Base-by-base conservation (phyloP, 768 basidiomycete genomes). In the Boletus rubroflammeus region DNA sequence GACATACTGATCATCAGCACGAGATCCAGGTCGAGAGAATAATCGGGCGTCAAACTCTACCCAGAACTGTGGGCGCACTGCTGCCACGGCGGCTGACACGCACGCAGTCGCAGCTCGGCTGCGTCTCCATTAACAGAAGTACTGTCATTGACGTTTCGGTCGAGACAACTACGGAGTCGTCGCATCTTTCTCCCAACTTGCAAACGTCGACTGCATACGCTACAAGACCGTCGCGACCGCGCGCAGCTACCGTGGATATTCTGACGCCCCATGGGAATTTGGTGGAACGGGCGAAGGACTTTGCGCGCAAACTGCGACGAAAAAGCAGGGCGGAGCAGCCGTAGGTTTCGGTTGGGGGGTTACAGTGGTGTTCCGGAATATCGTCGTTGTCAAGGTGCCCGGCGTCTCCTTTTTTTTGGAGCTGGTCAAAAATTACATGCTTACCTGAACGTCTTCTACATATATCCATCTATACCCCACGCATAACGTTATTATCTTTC, bases 1-100 rank as follows among this genome's bases (percentile, higher is more conserved):
- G 63, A 17, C 72, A 73, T 38, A 57, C 53, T 6, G 79, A 81
- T 54, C 78, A 81, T 50, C 67, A 69, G 47, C 78, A 77, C 51
- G 78, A 81, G 40, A 80, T 78, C 9, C 76, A 75, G 47, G 72
- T 83, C 56, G 73, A 78, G 40, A 75, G 75, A 47, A 79, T 81
- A 59, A 72, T 67, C 7, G 75, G 75, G 3, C 75, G 74, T 32
- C 70, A 71, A 57, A 75, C 69, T 44, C 67, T 81, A 38, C 74
- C 78, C 3, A 73, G 73, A 46, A 73, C 76, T 15, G 59, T 80
- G 19, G 72, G 72, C 41, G 63, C 69, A 14, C 61, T 81, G 25
- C 62, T 82, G 49, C 75, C 80, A n/a, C 71, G 79, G 36, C 70
- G 78, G 19, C 67, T 80, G 38, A 74, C 71, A 51, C 76, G 79